Percentiles rank a stretch among this genome's conserved stretches.
These are phyloP conservation scores for Canavalia gladiata DNA, from an alignment of 306 rosid genomes.

Conservation along the genomic window DNA sequence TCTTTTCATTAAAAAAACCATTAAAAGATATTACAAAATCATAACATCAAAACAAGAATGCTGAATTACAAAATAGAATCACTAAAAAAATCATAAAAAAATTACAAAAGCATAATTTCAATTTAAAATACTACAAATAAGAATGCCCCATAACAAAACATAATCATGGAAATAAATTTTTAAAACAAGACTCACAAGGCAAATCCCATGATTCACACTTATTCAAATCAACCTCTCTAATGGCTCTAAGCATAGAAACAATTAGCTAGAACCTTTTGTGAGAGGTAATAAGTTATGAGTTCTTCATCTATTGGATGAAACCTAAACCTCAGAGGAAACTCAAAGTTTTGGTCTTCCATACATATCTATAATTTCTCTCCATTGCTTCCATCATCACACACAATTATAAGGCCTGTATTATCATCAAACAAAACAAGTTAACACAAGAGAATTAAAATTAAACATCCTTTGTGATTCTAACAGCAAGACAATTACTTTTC, in stretches of 20 bases:
- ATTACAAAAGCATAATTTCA: no score
- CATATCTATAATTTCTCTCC: constrained; percentile 50
- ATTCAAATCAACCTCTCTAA: constrained; percentile 85
- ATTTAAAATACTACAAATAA: not conserved
- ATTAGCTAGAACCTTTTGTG: constrained; percentile 67
- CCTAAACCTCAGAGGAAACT: constrained; percentile 89
- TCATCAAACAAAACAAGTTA: not conserved
- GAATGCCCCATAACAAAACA: not conserved
- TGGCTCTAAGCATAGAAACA: constrained; percentile 67
- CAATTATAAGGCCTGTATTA: constrained; percentile 38
- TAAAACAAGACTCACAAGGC: constrained; percentile 67
- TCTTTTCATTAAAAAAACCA: constrained; percentile 55
- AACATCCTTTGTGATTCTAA: not conserved
- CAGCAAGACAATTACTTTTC: constrained; percentile 33
- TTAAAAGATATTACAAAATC: not conserved
- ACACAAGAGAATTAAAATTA: not conserved
- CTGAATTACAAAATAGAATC: not conserved
- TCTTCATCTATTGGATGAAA: constrained; percentile 95
- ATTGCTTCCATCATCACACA: constrained; percentile 48
- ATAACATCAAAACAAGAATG: not conserved
- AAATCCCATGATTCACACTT: constrained; percentile 96
- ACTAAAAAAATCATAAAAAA: not conserved
- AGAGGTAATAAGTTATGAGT: constrained; percentile 77
- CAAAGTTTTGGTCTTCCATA: constrained; percentile 57
- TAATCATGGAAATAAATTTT: not conserved